Conservation (phyloP, 2,329 filamentous ascomycete genomes). For the Diplodia scrobiculata region DNA sequence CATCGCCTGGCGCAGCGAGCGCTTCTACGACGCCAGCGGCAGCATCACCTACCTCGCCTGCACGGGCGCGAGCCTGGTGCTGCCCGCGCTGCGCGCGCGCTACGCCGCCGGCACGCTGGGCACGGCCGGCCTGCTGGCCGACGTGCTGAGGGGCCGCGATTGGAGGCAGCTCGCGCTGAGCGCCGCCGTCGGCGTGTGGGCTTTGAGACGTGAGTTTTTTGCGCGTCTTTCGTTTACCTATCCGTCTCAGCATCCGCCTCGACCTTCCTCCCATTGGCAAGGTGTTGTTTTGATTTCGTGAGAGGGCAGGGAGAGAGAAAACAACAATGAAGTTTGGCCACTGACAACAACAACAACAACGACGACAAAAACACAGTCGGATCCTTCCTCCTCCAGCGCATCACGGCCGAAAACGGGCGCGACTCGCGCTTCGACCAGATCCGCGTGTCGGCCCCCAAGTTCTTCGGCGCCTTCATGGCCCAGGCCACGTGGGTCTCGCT, state of each 20-base stretch:
- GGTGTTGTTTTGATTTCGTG: neutral
- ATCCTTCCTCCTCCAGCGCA: slow-evolving; percentile 64
- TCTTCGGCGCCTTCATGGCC: slow-evolving; percentile 58
- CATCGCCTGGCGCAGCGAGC: slow-evolving; percentile 61
- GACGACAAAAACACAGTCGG: slow-evolving; percentile 59
- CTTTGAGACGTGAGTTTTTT: slow-evolving; percentile 57
- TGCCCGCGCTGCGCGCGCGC: slow-evolving; percentile 61
- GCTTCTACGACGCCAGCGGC: slow-evolving; percentile 69
- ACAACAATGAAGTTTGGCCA: neutral
- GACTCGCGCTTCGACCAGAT: slow-evolving; percentile 63
- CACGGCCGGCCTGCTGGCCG: slow-evolving; percentile 42
- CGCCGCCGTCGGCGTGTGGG: slow-evolving; percentile 63
- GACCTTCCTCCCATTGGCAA: no score
- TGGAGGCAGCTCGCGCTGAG: slow-evolving; percentile 63
- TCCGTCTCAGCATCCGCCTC: no score
- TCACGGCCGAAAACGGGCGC: slow-evolving; percentile 57
- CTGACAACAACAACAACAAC: no score
- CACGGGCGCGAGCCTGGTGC: slow-evolving; percentile 62
- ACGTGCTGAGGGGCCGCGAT: slow-evolving; percentile 49
- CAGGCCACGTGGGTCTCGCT: slow-evolving; percentile 70
- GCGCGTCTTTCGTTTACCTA: no score
- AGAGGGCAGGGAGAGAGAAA: neutral
- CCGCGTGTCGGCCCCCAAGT: slow-evolving; percentile 56
- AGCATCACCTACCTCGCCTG: slow-evolving; percentile 67
- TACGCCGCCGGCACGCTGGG: slow-evolving; percentile 48